Evolutionary conservation across 2,329 filamentous ascomycete species (phyloP), one percentile per base, ranked within the genome.

Genomic region (Apiospora malaysiana): DNA sequence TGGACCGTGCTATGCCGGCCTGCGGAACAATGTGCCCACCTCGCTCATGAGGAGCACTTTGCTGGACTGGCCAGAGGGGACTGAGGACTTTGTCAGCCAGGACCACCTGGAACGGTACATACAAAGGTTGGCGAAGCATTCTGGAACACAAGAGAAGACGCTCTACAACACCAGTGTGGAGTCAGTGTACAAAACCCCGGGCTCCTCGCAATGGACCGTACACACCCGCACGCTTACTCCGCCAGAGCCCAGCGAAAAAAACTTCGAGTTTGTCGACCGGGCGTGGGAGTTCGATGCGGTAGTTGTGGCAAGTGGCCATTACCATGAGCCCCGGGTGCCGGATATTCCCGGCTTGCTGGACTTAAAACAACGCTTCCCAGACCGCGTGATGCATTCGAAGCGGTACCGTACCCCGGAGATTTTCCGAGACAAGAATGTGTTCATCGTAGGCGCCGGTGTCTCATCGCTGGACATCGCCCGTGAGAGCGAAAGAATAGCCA

Each of bases 11-110:
- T 81, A 87, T 71, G 80, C 79, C 6, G 85, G 86, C 2, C 81
- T 95, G 9, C 91, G 91, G 76, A 94, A 92, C 46, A 96, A 95
- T 75, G 91, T 95, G 4, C 91, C 93, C 0, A 90, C 91, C n/a
- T 84, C 78, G 27, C 75, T 86, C 2, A 82, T 87, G 79, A 78
- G 80, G 56, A 85, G 81, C 70, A 81, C 79, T 10, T 78, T 87
- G 1, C 77, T 81, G 4, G 72, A 76, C 0, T 93, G 91, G 87
- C 89, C 90, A 0, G 79, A 85, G 7, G 88, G 86, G 0, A 92
- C 89, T 0, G 85, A 85, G 2, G 87, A 89, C 21, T 88, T 88
- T 71, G 87, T 91, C 5, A 85, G 81, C 2, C 91, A 92, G 71
- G 76, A 80, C 21, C 83, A 86, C 0, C 80, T 93, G 10, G 85